Base-by-base conservation (phyloP, 2,329 filamentous ascomycete genomes). In the Rhynchosporium agropyri region DNA sequence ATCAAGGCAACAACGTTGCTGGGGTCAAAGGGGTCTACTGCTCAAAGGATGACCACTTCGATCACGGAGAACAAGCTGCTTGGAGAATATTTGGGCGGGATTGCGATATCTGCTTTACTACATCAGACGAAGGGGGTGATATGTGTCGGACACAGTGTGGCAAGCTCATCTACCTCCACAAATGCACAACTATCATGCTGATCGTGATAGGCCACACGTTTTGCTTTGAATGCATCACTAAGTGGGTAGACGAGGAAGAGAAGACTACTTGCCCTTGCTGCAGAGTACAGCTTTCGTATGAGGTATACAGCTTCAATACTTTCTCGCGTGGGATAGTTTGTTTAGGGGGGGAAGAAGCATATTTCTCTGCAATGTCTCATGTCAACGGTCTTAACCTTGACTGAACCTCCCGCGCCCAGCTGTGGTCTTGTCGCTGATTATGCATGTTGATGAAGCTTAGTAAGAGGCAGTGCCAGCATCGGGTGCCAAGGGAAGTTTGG, bases 291-390 rank as follows among this genome's bases (percentile, higher is more conserved):
- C 45, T 46, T 46, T 46, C 45, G 45, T 20, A 46, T 46, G 45
- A 46, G 45, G 7, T 46, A 20, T 26, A 46, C 7, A 46, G n/a
- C 45, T 46, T 46, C 7, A 46, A 46, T 46, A 13, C 20, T 46
- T 46, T 46, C 45, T 46, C 45, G n/a, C 45, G 45, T 46, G 45
- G 45, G 45, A n/a, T 46, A 26, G 45, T 46, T 6, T 46, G 7
- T 46, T 46, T n/a, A 46, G 45, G n/a, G n/a, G n/a, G 45, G 20
- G 8, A 46, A 46, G 45, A 46, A 20, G 20, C 20, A 20, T 46
- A 46, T 13, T 46, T 46, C 4, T 46, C 45, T 46, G 26, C 9
- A 46, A 20, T 20, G 7, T 46, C 45, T 46, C 45, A 46, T 46
- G 15, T 46, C 3, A n/a, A n/a, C 2, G 3, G 15, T 26, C 45